Percentiles rank a stretch among this genome's conserved stretches.
Conservation (phyloP, 495 filamentous ascomycete species). For the Podospora anserina region DNA sequence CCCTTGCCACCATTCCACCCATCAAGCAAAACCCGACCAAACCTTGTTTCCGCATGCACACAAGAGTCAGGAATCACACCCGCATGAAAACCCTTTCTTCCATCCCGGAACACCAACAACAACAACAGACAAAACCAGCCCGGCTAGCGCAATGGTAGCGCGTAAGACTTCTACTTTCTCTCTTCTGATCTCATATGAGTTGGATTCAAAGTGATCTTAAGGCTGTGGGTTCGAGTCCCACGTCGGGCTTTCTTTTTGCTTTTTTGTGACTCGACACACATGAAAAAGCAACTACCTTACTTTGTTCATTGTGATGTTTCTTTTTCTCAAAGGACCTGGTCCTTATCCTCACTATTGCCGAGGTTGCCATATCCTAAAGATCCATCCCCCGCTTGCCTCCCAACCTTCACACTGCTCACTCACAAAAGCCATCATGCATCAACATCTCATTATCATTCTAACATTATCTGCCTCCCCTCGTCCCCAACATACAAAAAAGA, state of each 20-base stretch:
- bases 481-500: not conserved
- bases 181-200: not conserved
- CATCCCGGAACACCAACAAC: not conserved
- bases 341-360: no score
- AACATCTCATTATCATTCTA: not conserved
- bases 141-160: constrained; percentile 31
- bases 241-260: constrained; percentile 23
- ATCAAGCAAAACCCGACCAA: not conserved
- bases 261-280: not conserved
- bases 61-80: not conserved
- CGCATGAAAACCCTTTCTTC: not conserved
- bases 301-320: not conserved
- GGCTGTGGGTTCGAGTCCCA: constrained; percentile 31
- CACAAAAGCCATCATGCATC: not conserved
- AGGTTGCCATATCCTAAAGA: no score
- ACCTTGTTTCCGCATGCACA: not conserved
- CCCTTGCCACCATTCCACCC: not conserved
- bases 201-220: constrained; percentile 15
- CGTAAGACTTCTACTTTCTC: constrained; percentile 26
- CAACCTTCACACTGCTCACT: not conserved
- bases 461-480: not conserved
- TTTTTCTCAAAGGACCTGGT: no score
- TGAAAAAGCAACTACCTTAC: no score
- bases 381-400: no score
- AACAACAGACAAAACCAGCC: constrained; percentile 6